These are phyloP conservation scores for Pythium oligandrum DNA, from an alignment of 352 stramenopile species.

Conservation along the genomic window DNA sequence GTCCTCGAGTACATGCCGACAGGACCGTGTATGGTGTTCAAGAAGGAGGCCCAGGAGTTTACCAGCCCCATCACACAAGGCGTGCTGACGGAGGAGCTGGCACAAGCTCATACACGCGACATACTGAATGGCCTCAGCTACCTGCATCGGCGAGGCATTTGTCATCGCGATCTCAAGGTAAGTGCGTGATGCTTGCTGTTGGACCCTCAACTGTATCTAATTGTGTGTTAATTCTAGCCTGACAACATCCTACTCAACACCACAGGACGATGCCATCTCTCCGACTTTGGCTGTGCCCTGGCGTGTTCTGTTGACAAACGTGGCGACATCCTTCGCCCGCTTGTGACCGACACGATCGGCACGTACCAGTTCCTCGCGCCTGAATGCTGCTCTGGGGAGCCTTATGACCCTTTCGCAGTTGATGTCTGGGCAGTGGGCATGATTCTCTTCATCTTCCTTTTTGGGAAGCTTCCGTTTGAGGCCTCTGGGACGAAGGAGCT, in stretches of 20 bases:
- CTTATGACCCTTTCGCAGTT: constrained; percentile 77
- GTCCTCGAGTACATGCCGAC: constrained; percentile 84
- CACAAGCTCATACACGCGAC: constrained; percentile 57
- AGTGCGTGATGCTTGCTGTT: neutral
- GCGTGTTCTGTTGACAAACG: constrained; percentile 1
- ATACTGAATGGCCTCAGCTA: constrained; percentile 81
- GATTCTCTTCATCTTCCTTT: constrained; percentile 84
- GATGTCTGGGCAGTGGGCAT: constrained; percentile 87
- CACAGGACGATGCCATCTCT: constrained; percentile 73
- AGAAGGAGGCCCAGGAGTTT: constrained; percentile 63
- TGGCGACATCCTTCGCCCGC: constrained; percentile 1
- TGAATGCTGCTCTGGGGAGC: constrained; percentile 82
- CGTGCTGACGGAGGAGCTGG: constrained; percentile 55
- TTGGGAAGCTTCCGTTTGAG: constrained; percentile 75
- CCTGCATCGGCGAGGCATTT: constrained; percentile 66
- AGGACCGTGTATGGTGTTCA: constrained; percentile 82
- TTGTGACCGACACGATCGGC: constrained; percentile 77
- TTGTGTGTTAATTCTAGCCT: constrained; percentile 26
- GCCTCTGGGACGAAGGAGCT: constrained; percentile 65
- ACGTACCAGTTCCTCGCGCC: constrained; percentile 89
- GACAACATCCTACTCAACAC: constrained; percentile 86
- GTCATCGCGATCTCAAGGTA: constrained; percentile 89
- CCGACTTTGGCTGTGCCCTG: constrained; percentile 86
- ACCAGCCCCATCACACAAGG: constrained; percentile 49
- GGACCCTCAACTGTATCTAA: too few species aligned